These are phyloP conservation scores for Darksidea phi DNA, from an alignment of 495 filamentous ascomycete genomes.

Conservation along the genomic window DNA sequence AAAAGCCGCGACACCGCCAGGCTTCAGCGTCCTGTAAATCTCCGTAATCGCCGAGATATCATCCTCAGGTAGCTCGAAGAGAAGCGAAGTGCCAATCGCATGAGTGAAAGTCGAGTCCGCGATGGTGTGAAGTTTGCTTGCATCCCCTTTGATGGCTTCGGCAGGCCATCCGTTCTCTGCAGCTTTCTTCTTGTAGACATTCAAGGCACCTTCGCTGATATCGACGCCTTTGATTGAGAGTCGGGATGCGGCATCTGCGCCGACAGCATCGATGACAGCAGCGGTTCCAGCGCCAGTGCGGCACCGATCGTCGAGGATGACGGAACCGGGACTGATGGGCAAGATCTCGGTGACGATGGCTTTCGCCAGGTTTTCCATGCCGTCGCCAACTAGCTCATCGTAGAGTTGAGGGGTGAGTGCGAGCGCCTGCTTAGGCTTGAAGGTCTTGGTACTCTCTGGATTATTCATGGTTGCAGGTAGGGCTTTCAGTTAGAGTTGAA, in stretches of 20 bases:
- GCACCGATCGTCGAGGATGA: constrained; percentile 15
- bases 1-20: constrained; percentile 1
- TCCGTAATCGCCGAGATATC: constrained; percentile 12
- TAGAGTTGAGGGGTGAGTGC: constrained; percentile 9
- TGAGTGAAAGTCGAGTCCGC: constrained; percentile 14
- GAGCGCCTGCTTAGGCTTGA: constrained; percentile 16
- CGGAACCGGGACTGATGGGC: neutral
- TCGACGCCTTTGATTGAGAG: constrained; percentile 11
- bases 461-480: constrained; percentile 8
- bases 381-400: constrained; percentile 13
- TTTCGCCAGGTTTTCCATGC: constrained; percentile 18
- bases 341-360: neutral
- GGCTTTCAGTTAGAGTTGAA: too few species aligned
- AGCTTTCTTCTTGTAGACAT: constrained; percentile 4
- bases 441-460: neutral
- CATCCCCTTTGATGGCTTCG: constrained; percentile 7
- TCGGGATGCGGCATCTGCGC: neutral
- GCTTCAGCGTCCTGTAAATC: constrained; percentile 17
- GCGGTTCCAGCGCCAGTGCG: constrained; percentile 13
- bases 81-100: constrained; percentile 5
- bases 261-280: neutral
- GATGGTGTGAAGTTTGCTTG: neutral
- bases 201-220: constrained; percentile 12
- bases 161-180: constrained; percentile 6
- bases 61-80: constrained; percentile 12